Evolutionary conservation across 805 yeast species (phyloP).

Genomic region (Geotrichum ghanense): DNA sequence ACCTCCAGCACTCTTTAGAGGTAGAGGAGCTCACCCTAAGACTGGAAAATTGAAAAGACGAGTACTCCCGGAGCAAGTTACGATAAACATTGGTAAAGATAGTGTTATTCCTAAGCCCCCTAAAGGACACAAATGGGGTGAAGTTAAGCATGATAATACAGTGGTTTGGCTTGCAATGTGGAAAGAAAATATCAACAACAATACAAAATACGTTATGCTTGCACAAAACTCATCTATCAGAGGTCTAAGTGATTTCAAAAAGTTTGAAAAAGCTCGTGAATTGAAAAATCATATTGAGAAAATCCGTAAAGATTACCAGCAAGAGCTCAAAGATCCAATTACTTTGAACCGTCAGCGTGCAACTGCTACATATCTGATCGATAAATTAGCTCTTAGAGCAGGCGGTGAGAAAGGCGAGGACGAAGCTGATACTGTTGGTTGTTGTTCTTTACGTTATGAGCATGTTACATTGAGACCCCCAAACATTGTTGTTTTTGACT

Average conservation of each 20-base stretch:
- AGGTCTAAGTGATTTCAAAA: constrained; percentile 82
- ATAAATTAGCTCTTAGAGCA: constrained; percentile 89
- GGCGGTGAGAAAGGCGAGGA: constrained; percentile 97
- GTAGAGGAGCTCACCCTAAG: constrained; percentile 95
- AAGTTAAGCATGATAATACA: constrained; percentile 73
- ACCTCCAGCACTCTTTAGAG: constrained; percentile 93
- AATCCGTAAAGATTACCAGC: constrained; percentile 65
- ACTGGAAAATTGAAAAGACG: constrained; percentile 85
- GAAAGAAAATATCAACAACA: constrained; percentile 82
- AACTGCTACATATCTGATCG: constrained; percentile 86
- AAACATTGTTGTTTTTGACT: constrained; percentile 75
- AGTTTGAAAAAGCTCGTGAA: constrained; percentile 88
- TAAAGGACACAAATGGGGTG: constrained; percentile 84
- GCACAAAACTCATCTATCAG: constrained; percentile 86
- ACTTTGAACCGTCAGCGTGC: constrained; percentile 90
- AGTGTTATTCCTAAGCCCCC: constrained; percentile 75
- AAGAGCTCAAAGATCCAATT: constrained; percentile 54
- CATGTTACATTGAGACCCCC: constrained; percentile 84
- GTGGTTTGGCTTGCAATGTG: constrained; percentile 97
- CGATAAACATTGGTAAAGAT: constrained; percentile 65
- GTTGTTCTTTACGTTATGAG: constrained; percentile 87
- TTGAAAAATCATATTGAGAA: constrained; percentile 58
- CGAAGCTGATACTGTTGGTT: constrained; percentile 97
- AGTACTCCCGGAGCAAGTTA: constrained; percentile 81
- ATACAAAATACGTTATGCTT: constrained; percentile 78